Percentiles rank a stretch among this genome's conserved stretches.
phyloP scores from a whole-genome alignment of 208 protist genomes.

The Leishmania tropica region DNA sequence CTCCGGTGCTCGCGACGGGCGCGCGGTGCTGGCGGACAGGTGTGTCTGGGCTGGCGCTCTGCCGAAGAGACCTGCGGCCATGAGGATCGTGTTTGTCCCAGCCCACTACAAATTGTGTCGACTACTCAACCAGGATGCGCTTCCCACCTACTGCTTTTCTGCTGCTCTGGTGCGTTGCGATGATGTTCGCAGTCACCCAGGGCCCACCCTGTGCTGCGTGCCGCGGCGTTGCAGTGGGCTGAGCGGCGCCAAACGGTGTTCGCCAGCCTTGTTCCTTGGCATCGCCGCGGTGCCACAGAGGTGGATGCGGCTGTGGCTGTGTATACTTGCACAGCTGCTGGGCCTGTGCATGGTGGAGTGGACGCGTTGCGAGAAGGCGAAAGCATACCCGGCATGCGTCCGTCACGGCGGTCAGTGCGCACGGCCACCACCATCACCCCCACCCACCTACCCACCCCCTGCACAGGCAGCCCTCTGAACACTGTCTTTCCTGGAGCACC shows the following conservation, averaged over 20 bases:
- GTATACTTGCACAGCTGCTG: no score
- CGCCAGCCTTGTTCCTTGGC: no score
- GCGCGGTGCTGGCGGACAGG: not conserved
- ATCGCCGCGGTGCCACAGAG: no score
- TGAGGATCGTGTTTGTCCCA: not conserved
- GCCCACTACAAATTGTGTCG: not conserved
- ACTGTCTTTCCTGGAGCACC: not conserved
- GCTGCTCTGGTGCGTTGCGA: not conserved
- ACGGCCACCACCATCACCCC: not conserved
- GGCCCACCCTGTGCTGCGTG: not conserved
- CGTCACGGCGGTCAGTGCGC: not conserved
- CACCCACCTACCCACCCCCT: not conserved
- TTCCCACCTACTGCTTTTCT: not conserved
- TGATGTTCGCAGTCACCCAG: not conserved
- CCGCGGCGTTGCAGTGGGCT: not conserved
- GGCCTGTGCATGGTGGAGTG: no score
- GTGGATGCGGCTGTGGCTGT: no score
- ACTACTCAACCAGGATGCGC: not conserved
- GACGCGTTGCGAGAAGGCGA: no score
- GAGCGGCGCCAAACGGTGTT: no score
- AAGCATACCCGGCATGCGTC: not conserved
- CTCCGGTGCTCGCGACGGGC: not conserved
- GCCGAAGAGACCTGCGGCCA: not conserved
- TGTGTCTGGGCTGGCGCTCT: not conserved
- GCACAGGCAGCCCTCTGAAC: not conserved